Evolutionary conservation across 2,329 filamentous ascomycete species (phyloP), one percentile per base, ranked within the genome.

Genomic region (Aureobasidium sp.): DNA sequence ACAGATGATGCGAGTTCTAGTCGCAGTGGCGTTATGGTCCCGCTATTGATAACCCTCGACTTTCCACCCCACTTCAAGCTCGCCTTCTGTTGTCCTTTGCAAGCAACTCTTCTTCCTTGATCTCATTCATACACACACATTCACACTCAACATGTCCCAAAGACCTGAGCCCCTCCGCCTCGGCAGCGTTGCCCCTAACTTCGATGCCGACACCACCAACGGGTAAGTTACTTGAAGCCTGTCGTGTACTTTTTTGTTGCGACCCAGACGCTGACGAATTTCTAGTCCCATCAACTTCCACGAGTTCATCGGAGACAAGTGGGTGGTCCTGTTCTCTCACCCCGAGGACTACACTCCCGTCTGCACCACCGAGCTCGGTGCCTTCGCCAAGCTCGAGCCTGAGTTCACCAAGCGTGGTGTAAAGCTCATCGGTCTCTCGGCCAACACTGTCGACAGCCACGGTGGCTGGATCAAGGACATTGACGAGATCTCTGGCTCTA

Each of bases 271-370:
- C 30, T 45, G 29, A 79, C 79, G 60, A 21, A 10, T 9, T 25
- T 10, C 16, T 27, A 54, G 50, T 34, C 41, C 41, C 53, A 87
- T 88, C 72, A 80, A 87, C 75, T 89, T 89, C 80, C 86, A 89
- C 77, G 78, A 87, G 68, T 89, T 84, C 79, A 86, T 88, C 67
- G 85, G 84, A 69, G 79, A 87, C 77, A 84, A 80, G 68, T 89
- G 85, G 85, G 83, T 85, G 64, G 79, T 89, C 65, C 80, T 89
- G 67, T 89, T 89, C 81, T 88, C 85, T 48, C 85, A 89, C 77
- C 85, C 86, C 47, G 85, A 80, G 68, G 79, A 81, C 72, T 83
- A 81, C 75, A 83, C 81, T 7, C 81, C 81, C 51, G 81, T 83
- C 65, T 83, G 83, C 78, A 85, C 83, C 62, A 86, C 83, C 57